Percentiles rank a stretch among this genome's conserved stretches.
phyloP scores from a whole-genome alignment of 306 rosid species.

The Sicyos baderoa region DNA sequence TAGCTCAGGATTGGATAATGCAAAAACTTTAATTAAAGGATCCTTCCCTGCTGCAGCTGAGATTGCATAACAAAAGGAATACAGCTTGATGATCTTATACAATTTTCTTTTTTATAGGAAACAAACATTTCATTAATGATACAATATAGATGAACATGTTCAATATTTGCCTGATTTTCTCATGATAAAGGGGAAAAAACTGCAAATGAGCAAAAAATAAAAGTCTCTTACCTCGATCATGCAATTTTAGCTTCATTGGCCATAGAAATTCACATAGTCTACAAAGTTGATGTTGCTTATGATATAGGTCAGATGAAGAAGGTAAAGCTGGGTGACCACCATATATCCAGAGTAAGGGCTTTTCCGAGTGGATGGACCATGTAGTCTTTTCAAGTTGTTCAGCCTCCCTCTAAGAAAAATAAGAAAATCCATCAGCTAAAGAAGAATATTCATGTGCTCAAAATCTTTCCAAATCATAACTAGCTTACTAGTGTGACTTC shows the following conservation, averaged over 20 bases:
- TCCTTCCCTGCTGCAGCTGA: constrained; percentile 28
- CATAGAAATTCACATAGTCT: constrained; percentile 48
- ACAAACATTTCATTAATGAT: too few relatives aligned
- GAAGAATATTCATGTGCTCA: constrained; percentile 1
- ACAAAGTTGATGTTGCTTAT: constrained; percentile 45
- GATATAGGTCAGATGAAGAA: constrained; percentile 41
- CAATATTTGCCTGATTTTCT: neutral
- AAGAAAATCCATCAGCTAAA: constrained; percentile 13
- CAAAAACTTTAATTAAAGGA: constrained; percentile 33
- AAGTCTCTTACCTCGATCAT: constrained; percentile 37
- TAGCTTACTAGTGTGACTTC: constrained; percentile 50
- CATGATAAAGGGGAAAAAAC: neutral
- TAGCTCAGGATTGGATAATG: constrained; percentile 38
- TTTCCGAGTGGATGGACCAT: constrained; percentile 34
- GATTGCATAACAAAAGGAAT: constrained; percentile 11
- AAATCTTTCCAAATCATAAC: neutral
- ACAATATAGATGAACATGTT: neutral
- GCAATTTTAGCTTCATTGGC: constrained; percentile 40
- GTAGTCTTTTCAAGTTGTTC: constrained; percentile 30
- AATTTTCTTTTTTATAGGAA: too few relatives aligned
- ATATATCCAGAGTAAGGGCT: constrained; percentile 71
- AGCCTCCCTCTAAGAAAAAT: constrained; percentile 41
- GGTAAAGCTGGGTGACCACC: constrained; percentile 88
- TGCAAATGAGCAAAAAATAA: neutral
- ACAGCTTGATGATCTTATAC: neutral